Percentiles rank a stretch among this genome's conserved stretches.
Evolutionary conservation across 164 flowering plant species (phyloP).

Genomic region (Chloranthus sessilifolius): DNA sequence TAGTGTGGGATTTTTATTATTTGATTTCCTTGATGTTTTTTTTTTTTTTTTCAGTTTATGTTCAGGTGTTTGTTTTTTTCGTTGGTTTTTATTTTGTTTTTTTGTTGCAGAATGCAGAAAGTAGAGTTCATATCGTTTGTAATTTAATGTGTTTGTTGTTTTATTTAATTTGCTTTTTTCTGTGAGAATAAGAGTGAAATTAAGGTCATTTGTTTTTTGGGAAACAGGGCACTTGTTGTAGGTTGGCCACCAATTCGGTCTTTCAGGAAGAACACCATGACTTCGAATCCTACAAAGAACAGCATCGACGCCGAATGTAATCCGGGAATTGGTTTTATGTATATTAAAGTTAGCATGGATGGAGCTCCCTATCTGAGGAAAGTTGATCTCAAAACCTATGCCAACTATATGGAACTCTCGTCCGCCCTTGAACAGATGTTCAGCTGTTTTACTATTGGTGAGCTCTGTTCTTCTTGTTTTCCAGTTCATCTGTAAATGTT

Average conservation of each 20-base stretch:
- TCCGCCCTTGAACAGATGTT: constrained; percentile 67
- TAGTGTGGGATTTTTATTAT: too few species aligned
- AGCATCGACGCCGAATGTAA: constrained; percentile 27
- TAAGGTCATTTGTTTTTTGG: not conserved
- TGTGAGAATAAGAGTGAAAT: too few species aligned
- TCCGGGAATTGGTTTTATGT: constrained; percentile 26
- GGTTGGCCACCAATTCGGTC: constrained; percentile 93
- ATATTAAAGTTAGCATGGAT: constrained; percentile 77
- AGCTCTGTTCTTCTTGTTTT: not conserved
- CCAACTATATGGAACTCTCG: constrained; percentile 51
- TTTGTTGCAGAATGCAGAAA: not conserved
- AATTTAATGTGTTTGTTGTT: too few species aligned
- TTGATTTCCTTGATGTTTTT: too few species aligned
- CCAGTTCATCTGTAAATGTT: too few species aligned
- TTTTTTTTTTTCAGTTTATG: too few species aligned
- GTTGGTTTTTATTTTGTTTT: not conserved
- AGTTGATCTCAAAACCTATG: constrained; percentile 61
- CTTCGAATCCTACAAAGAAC: constrained; percentile 41
- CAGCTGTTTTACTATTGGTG: constrained; percentile 49
- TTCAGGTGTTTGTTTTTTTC: too few species aligned
- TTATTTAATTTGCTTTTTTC: too few species aligned
- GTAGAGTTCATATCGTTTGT: not conserved
- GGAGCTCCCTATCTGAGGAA: constrained; percentile 87
- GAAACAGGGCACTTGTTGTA: constrained; percentile 62
- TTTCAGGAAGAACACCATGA: constrained; percentile 70